phyloP scores from a whole-genome alignment of 2,329 filamentous ascomycete genomes.

The Aspergillus proliferans region DNA sequence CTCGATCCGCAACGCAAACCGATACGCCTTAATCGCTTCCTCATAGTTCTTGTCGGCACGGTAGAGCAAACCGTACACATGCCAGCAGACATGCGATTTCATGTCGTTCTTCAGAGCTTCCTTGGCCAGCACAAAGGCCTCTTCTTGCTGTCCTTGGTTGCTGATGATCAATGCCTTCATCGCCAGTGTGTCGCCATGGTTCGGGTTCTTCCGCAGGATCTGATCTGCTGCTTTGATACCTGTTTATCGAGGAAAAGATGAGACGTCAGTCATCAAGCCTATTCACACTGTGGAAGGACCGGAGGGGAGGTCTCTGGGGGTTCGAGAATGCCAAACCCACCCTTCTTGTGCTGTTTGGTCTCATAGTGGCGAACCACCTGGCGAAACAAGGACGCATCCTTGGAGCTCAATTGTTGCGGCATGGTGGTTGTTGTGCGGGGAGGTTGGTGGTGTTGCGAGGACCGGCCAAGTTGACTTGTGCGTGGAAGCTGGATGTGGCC shows the following conservation, averaged over 20 bases:
- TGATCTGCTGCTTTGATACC: constrained; percentile 94
- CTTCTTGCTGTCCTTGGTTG: constrained; percentile 81
- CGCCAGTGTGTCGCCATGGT: constrained; percentile 95
- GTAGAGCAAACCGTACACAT: constrained; percentile 93
- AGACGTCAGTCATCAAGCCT: constrained; percentile 6
- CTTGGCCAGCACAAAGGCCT: constrained; percentile 91
- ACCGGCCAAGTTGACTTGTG: constrained; percentile 22
- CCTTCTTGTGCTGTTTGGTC: constrained; percentile 95
- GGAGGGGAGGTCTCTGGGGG: neutral
- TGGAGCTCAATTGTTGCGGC: constrained; percentile 54
- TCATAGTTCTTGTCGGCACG: constrained; percentile 95
- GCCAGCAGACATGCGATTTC: constrained; percentile 99
- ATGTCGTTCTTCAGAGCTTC: constrained; percentile 90
- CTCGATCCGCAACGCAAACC: constrained; percentile 86
- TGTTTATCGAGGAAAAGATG: constrained; percentile 21
- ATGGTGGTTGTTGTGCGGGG: constrained; percentile 31
- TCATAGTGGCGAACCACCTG: constrained; percentile 95
- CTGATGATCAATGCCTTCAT: constrained; percentile 99
- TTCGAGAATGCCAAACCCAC: constrained; percentile 29
- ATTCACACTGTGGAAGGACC: neutral
- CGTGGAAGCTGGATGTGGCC: constrained; percentile 31
- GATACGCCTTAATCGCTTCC: constrained; percentile 98
- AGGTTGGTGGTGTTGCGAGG: constrained; percentile 12
- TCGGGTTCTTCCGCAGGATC: constrained; percentile 88
- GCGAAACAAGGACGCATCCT: constrained; percentile 90